phyloP scores from a whole-genome alignment of 495 filamentous ascomycete genomes.

The Parathielavia hyrcaniae region DNA sequence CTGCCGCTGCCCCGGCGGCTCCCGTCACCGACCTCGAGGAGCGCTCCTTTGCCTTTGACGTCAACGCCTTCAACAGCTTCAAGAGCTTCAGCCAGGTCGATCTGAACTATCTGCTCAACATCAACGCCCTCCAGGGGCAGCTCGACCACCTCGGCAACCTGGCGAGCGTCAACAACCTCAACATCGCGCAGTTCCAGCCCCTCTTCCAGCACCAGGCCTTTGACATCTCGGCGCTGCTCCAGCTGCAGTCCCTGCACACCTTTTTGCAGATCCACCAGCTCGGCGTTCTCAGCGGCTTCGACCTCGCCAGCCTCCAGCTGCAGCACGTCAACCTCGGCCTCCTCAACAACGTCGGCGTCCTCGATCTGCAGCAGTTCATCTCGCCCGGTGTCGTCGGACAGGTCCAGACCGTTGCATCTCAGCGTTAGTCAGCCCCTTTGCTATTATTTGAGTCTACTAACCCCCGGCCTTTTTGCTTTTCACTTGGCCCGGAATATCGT shows the following conservation, averaged over 20 bases:
- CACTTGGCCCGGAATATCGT: neutral
- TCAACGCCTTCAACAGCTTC: conserved; percentile 38
- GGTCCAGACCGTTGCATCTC: conserved; percentile 34
- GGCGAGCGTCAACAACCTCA: conserved; percentile 39
- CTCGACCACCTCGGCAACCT: conserved; percentile 38
- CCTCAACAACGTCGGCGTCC: conserved; percentile 33
- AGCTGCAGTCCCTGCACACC: conserved; percentile 41
- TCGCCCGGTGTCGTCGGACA: conserved; percentile 33
- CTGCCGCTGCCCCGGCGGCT: conserved; percentile 32
- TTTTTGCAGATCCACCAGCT: conserved; percentile 39
- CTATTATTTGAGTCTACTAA: too few species aligned
- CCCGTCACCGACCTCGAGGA: conserved; percentile 21
- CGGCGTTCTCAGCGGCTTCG: conserved; percentile 42
- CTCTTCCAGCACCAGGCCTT: conserved; percentile 37
- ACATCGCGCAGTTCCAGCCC: conserved; percentile 35
- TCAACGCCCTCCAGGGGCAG: conserved; percentile 42
- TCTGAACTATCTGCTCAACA: conserved; percentile 43
- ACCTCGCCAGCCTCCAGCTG: conserved; percentile 37
- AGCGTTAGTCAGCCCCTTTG: conserved; percentile 25
- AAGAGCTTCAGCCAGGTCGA: conserved; percentile 38
- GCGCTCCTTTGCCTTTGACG: conserved; percentile 31
- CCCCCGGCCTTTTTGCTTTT: neutral
- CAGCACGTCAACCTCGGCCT: conserved; percentile 39
- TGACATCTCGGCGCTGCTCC: conserved; percentile 36
- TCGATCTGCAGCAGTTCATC: conserved; percentile 38